Evolutionary conservation across 1,284 basidiomycete genomes (phyloP), one percentile per base, ranked within the genome.

Genomic region (Omphalotus olearius): DNA sequence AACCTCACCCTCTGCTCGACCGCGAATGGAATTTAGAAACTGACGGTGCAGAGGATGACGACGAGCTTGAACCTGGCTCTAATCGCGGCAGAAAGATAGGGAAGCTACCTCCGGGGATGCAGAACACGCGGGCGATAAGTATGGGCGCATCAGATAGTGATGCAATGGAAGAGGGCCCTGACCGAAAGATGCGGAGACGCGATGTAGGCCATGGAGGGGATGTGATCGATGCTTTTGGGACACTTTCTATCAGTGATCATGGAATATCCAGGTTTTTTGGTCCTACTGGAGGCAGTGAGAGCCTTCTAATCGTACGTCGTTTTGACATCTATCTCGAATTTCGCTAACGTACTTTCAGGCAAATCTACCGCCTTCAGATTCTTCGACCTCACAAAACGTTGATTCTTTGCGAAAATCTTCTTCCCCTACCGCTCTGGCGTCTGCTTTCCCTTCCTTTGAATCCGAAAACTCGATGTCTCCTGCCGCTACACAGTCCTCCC

Each of bases 261-360:
- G 83, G 82, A 1, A 70, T 79, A 41, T 76, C 80, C 10, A 67
- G 78, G 45, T 85, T 84, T 62, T 85, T 84, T 66, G 83, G 82
- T 0, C 78, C 75, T 14, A 80, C 82, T 1, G 83, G 79, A 18
- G 82, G 83, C 25, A 74, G 75, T 44, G 82, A 84, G 68, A 51
- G 44, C 33, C 45, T 43, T 17, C 41, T 52, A 45, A 54, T 55
- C 25, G 44, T 38, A 45, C 45, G 45, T 46, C 18, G 9, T 7
- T 3, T 3, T 52, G 25, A 20, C 49, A 25, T 28, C 26, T 16
- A 9, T 35, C 39, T 38, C 50, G 17, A 11, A 23, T 13, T 54
- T 49, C 14, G 35, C 51, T 54, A 33, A 33, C 38, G 49, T 33
- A 2, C 17, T 41, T 46, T 25, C 5, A 57, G 48, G 28, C 44